These are phyloP conservation scores for Cystofilobasidium bisporidii DNA, from an alignment of 768 basidiomycete species.

Conservation along the genomic window DNA sequence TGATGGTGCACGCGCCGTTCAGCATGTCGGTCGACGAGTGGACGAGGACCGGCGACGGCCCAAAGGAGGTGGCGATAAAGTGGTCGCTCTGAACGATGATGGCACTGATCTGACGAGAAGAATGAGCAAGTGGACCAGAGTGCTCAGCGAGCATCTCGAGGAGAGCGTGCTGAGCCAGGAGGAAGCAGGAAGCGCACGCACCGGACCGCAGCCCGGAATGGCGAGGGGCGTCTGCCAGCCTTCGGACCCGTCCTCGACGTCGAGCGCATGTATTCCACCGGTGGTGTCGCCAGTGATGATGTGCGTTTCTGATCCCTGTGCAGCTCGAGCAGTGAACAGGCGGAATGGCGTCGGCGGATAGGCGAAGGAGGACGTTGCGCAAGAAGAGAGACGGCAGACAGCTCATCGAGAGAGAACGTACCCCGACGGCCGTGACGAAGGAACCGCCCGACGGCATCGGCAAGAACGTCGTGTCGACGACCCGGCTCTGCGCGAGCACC, in stretches of 20 bases:
- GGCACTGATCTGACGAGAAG: slow-evolving; percentile 12
- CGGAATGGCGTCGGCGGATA: no score
- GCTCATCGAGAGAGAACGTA: no score
- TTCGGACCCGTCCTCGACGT: background rate
- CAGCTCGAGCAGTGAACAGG: background rate
- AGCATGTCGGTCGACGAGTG: slow-evolving; percentile 14
- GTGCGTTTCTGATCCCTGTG: background rate
- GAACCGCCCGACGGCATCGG: background rate
- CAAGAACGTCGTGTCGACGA: slow-evolving; percentile 1
- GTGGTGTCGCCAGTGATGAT: slow-evolving; percentile 8
- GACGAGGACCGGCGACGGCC: slow-evolving; percentile 12
- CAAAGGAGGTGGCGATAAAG: slow-evolving; percentile 24
- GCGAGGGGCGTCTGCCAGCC: background rate
- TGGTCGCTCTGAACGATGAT: slow-evolving; percentile 8
- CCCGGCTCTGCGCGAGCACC: background rate
- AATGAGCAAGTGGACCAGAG: background rate
- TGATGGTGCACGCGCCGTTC: slow-evolving; percentile 4
- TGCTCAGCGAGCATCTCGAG: background rate
- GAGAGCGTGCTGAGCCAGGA: background rate
- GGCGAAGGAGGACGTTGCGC: background rate
- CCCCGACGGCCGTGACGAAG: slow-evolving; percentile 10
- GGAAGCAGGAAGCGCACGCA: background rate
- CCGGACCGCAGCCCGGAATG: background rate
- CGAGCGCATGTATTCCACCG: slow-evolving; percentile 3
- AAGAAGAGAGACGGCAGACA: background rate